Evolutionary conservation across 2,329 filamentous ascomycete genomes (phyloP), one percentile per base, ranked within the genome.

Genomic region (Fusarium sulawesiense): DNA sequence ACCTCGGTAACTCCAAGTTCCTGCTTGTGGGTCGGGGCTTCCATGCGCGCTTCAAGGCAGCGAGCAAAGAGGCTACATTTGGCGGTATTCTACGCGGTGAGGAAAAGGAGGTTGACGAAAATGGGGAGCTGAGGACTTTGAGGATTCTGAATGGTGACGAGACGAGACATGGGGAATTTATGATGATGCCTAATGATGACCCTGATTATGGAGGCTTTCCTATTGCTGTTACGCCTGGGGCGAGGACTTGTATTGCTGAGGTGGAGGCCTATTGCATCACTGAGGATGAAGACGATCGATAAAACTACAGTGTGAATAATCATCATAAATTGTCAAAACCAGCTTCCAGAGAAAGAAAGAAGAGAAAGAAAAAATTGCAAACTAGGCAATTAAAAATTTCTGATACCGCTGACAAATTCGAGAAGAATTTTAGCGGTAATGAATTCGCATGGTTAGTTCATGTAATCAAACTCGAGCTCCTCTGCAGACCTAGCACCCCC

Each of bases 121-220:
- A 73, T 5, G 80, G 79, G 0, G 53, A 76, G 20, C 59, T 82
- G n/a, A 46, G 50, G 49, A 81, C 79, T 12, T 46, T 77, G 41
- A 67, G 80, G 13, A 67, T 77, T 0, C 40, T 82, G 6, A 82
- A 82, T 37, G 81, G 81, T 11, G 81, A 83, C 56, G 81, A 83
- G 74, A 82, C 80, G 2, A 73, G 80, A 44, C 78, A 78, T 67
- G 85, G 86, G 3, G 76, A 77, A 48, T 83, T 81, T 49, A 72
- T 81, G 20, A 85, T 87, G 67, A 89, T 89, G 87, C 87, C 85
- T 1, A 86, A 83, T 60, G 83, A 87, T 34, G 80, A 86, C 34
- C 85, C 85, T 0, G 85, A 88, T 64, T 88, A 88, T 72, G 86
- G 86, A 2, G 84, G 83, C 0, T 87, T 87, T 60, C 85, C 85